A percentile compares a stretch with the other conserved stretches of the same genome.
Evolutionary conservation across 2,329 filamentous ascomycete species (phyloP).

Genomic region (Pseudogymnoascus sp.): DNA sequence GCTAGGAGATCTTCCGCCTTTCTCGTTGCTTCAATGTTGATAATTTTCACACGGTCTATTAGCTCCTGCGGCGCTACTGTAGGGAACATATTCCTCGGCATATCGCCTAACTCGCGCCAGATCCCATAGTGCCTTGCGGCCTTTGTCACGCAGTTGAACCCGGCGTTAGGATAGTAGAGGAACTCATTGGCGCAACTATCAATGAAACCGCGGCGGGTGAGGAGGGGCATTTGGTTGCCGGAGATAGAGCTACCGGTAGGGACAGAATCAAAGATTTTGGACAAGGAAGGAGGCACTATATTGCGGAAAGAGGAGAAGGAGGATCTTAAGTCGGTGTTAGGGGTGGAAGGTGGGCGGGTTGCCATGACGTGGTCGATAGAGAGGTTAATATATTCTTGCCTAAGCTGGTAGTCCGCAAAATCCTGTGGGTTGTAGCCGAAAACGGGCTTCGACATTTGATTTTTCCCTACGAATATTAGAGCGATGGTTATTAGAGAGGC

Average conservation of each 20-base stretch:
- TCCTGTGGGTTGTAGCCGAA: slow-evolving; percentile 12
- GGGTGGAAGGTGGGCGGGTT: not conserved
- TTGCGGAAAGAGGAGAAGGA: not conserved
- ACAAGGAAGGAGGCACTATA: not conserved
- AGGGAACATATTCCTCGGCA: slow-evolving; percentile 19
- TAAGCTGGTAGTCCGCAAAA: slow-evolving; percentile 13
- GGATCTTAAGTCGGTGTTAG: not conserved
- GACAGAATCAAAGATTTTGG: not conserved
- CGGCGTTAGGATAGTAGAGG: slow-evolving; percentile 16
- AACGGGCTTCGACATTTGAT: not conserved
- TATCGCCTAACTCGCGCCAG: slow-evolving; percentile 18
- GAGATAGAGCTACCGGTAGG: slow-evolving; percentile 6
- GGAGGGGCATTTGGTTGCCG: slow-evolving; percentile 33
- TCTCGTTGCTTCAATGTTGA: not conserved
- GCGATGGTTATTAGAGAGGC: not conserved
- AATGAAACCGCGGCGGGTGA: slow-evolving; percentile 54
- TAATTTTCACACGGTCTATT: slow-evolving; percentile 4
- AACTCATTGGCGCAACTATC: slow-evolving; percentile 30
- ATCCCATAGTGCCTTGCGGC: slow-evolving; percentile 17
- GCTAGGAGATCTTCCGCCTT: not conserved
- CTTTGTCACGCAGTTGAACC: slow-evolving; percentile 13
- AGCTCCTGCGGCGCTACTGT: slow-evolving; percentile 10
- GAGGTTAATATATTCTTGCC: slow-evolving; percentile 12
- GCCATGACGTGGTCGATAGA: slow-evolving; percentile 13
- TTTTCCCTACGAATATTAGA: not conserved